These are phyloP conservation scores for Arthrobotrys entomopaga DNA, from an alignment of 2,329 filamentous ascomycete species.

Conservation along the genomic window DNA sequence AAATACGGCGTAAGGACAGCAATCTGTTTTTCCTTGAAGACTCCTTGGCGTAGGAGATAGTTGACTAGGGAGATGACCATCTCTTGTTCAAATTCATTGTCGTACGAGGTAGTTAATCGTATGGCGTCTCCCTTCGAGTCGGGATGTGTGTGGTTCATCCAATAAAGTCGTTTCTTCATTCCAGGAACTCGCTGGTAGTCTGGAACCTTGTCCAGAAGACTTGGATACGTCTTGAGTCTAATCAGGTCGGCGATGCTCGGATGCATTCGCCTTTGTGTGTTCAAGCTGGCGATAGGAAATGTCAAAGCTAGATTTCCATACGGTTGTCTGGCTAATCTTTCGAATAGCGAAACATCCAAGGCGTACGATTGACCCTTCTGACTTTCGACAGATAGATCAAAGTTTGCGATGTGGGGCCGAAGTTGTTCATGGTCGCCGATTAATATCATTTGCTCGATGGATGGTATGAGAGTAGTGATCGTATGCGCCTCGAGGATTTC, in stretches of 20 bases:
- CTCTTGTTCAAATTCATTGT: conserved; percentile 58
- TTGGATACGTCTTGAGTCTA: conserved; percentile 69
- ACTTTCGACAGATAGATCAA: conserved; percentile 68
- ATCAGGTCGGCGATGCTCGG: conserved; percentile 72
- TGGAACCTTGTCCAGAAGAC: conserved; percentile 67
- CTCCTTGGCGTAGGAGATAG: conserved; percentile 64
- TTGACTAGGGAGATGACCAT: conserved; percentile 62
- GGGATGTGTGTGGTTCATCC: conserved; percentile 69
- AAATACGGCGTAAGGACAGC: conserved; percentile 63
- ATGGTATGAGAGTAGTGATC: conserved; percentile 70
- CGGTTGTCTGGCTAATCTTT: conserved; percentile 65
- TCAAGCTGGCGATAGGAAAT: conserved; percentile 63
- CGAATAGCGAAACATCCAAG: conserved; percentile 72
- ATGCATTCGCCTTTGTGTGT: conserved; percentile 73
- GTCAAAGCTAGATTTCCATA: conserved; percentile 44
- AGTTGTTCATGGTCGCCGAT: conserved; percentile 74
- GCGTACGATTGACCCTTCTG: conserved; percentile 66
- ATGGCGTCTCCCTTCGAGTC: conserved; percentile 61
- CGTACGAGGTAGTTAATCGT: conserved; percentile 54
- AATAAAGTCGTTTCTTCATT: conserved; percentile 69
- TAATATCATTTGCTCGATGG: conserved; percentile 71
- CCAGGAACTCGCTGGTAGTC: conserved; percentile 67
- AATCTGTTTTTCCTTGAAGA: conserved; percentile 63
- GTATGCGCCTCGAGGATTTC: conserved; percentile 75
- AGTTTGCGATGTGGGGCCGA: conserved; percentile 70